Base-by-base conservation (phyloP, 176 grass and related monocot genomes). In the Cenchrus purpureus region DNA sequence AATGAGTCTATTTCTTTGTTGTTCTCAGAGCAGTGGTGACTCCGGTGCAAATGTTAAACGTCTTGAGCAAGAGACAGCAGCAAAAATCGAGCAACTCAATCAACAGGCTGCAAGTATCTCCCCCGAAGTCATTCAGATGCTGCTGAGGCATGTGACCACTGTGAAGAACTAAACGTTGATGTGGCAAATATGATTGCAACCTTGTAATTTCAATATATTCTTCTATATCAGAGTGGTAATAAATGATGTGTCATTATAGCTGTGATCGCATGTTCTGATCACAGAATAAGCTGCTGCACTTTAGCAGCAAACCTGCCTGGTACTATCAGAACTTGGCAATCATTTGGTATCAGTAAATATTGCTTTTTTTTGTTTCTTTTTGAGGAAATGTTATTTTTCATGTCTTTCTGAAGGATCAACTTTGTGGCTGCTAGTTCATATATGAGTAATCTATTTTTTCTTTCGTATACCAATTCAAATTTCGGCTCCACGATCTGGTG, bases 1-100 rank as follows among this genome's bases (percentile, higher is more conserved):
- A 31, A 12, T 79, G 8, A 52, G 9, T 61, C 0, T 66, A 66
- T 68, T 28, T 73, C 55, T 70, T 50, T 82, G 42, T 42, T 85
- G 43, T 77, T 70, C 85, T 13, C 82, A 97, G 95, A 94, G 86
- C 71, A 93, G 90, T 2, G 91, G 95, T 49, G 91, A 91, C 54
- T 97, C 95, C 34, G 92, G 92, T 14, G 91, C 88, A 2, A 95
- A 95, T 45, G 92, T 97, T 60, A 97, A 93, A 60, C 90, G 92
- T 42, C 90, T 97, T 44, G 90, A 97, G 63, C 63, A 90, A 86
- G 95, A 97, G 82, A 97, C 95, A 31, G 80, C 73, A 0, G 71
- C 14, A 29, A 97, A 97, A 65, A 93, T 97, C 0, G 78, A 79
- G 15, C 79, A 78, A 13, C 89, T 95, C 63, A 95, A 83, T 43